Evolutionary conservation across 2,329 filamentous ascomycete genomes (phyloP).

Genomic region (Ceratocystis albifundus): DNA sequence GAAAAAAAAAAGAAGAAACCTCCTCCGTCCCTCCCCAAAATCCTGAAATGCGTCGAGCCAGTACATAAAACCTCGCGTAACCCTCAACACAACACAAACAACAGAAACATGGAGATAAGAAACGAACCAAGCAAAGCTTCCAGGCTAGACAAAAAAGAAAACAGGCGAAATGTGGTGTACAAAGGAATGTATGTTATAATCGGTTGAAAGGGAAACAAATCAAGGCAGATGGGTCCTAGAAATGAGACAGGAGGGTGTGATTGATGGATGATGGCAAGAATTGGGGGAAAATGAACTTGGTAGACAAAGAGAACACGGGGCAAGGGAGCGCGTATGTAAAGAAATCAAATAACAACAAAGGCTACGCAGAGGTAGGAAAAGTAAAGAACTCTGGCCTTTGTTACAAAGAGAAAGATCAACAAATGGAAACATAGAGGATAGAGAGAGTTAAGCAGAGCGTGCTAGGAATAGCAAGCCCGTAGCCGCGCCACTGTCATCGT

Average conservation of each 20-base stretch:
- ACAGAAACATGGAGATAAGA: neutral
- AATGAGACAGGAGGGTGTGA: neutral
- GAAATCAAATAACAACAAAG: too few relatives aligned
- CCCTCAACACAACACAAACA: neutral
- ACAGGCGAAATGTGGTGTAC: neutral
- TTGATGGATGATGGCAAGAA: neutral
- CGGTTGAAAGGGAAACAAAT: neutral
- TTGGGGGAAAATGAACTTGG: neutral
- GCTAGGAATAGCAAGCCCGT: constrained; percentile 31
- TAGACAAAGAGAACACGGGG: neutral
- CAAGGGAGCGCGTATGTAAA: neutral
- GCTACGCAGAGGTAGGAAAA: too few relatives aligned
- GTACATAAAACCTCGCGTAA: neutral
- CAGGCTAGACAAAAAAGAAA: neutral
- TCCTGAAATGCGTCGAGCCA: neutral
- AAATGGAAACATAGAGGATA: neutral
- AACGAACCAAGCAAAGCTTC: neutral
- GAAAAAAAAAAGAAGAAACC: too few relatives aligned
- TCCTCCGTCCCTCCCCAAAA: too few relatives aligned
- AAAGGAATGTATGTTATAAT: constrained; percentile 5
- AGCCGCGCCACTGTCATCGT: constrained; percentile 30
- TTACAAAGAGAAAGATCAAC: neutral
- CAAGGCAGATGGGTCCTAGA: neutral
- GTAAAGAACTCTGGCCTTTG: neutral
- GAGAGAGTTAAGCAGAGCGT: neutral